phyloP scores from a whole-genome alignment of 768 basidiomycete species.

The Roridomyces roridus region DNA sequence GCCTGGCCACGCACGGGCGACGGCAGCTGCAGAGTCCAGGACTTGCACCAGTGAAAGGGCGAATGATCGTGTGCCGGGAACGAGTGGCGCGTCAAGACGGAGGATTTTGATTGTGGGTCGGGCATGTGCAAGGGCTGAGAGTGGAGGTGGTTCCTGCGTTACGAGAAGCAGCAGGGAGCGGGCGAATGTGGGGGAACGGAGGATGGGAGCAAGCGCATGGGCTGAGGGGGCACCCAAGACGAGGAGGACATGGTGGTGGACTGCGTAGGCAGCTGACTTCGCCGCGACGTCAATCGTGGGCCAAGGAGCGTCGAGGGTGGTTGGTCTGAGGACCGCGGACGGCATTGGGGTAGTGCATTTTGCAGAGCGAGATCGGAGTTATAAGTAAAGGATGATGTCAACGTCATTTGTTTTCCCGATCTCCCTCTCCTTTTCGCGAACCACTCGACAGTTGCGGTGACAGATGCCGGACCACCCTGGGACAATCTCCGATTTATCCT shows the following conservation, averaged over 20 bases:
- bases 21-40: conserved; percentile 46
- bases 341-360: too few relatives aligned
- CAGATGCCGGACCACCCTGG: too few relatives aligned
- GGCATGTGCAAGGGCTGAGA: conserved; percentile 23
- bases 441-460: too few relatives aligned
- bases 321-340: conserved; percentile 13
- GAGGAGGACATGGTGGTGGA: conserved; percentile 39
- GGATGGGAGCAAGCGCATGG: conserved; percentile 42
- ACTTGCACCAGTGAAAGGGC: conserved; percentile 48
- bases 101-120: conserved; percentile 39
- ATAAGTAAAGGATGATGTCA: too few relatives aligned
- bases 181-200: conserved; percentile 39
- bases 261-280: conserved; percentile 1
- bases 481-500: too few relatives aligned
- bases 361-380: too few relatives aligned
- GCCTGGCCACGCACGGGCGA: conserved; percentile 36
- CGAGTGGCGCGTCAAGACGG: conserved; percentile 39
- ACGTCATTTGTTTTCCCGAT: too few relatives aligned
- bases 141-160: conserved; percentile 42
- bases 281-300: conserved; percentile 19
- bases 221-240: conserved; percentile 44
- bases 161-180: conserved; percentile 47
- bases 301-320: conserved; percentile 34
- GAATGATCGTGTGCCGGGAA: conserved; percentile 38
- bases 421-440: too few relatives aligned